A percentile compares a stretch with the other conserved stretches of the same genome.
Evolutionary conservation across 2,329 filamentous ascomycete species (phyloP).

Genomic region (Monilinia polystroma): DNA sequence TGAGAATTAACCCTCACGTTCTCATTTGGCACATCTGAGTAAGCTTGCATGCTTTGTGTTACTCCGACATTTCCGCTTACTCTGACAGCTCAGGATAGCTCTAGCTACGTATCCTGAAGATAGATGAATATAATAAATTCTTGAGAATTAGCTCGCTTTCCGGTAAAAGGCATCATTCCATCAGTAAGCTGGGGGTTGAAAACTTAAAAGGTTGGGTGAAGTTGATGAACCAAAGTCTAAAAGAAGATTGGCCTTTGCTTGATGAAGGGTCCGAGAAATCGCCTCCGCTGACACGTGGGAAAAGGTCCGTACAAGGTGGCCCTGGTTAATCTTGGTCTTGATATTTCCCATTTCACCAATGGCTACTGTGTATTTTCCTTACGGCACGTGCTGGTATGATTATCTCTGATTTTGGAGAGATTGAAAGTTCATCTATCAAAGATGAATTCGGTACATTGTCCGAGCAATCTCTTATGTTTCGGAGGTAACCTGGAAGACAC

Average conservation of each 20-base stretch:
- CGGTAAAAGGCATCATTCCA: background rate
- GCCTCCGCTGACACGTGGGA: slow-evolving; percentile 15
- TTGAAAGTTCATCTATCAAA: slow-evolving; percentile 14
- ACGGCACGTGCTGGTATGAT: background rate
- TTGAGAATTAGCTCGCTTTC: slow-evolving; percentile 6
- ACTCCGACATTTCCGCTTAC: slow-evolving; percentile 23
- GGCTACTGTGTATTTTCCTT: background rate
- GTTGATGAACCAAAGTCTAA: background rate
- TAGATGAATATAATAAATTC: background rate
- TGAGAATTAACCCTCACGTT: background rate
- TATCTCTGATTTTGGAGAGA: background rate
- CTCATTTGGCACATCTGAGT: slow-evolving; percentile 19
- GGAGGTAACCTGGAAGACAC: background rate
- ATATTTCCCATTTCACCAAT: slow-evolving; percentile 5
- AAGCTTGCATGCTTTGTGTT: slow-evolving; percentile 20
- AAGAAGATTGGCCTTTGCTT: slow-evolving; percentile 1
- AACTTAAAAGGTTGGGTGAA: background rate
- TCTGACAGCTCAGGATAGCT: slow-evolving; percentile 6
- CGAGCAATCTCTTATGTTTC: slow-evolving; percentile 10
- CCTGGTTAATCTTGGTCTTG: slow-evolving; percentile 1
- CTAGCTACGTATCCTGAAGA: background rate
- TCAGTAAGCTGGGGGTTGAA: background rate
- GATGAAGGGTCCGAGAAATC: background rate
- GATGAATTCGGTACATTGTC: background rate
- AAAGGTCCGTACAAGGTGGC: slow-evolving; percentile 15